Evolutionary conservation across 495 filamentous ascomycete species (phyloP).

Genomic region (Clavariopsis aquatica): DNA sequence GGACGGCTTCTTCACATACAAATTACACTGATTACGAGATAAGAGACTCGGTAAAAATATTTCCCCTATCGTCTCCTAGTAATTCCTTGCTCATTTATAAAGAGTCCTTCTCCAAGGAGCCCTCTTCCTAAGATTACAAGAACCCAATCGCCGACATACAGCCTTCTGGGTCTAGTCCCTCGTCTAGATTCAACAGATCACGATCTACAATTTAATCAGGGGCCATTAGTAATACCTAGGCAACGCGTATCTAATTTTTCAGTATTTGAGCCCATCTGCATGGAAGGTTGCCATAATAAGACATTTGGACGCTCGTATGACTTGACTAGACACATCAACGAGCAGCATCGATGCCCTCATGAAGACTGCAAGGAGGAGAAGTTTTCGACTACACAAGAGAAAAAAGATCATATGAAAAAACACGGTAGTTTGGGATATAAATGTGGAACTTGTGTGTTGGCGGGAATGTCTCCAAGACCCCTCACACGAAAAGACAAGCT

Average conservation of each 20-base stretch:
- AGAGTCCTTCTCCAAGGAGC: not conserved
- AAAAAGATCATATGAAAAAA: not conserved
- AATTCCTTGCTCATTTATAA: not conserved
- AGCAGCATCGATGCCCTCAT: slow-evolving; percentile 15
- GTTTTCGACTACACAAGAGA: slow-evolving; percentile 4
- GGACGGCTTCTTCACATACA: not conserved
- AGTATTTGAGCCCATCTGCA: not conserved
- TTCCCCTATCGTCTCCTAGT: not conserved
- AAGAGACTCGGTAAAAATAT: not conserved
- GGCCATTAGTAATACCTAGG: not conserved
- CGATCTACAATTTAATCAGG: not conserved
- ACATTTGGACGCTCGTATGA: slow-evolving; percentile 11
- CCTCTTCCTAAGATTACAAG: not conserved
- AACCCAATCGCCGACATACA: not conserved
- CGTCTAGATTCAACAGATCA: not conserved
- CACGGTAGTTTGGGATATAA: slow-evolving; percentile 9
- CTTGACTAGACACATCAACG: slow-evolving; percentile 10
- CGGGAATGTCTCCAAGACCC: not conserved
- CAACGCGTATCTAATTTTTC: not conserved
- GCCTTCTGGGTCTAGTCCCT: not conserved
- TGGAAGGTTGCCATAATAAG: not conserved
- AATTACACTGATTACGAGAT: not conserved
- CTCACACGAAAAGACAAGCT: slow-evolving; percentile 3
- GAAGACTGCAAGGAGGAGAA: slow-evolving; percentile 7
- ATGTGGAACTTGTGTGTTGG: slow-evolving; percentile 12